Evolutionary conservation across 169 alveolate species (phyloP).

Genomic region (Cryptosporidium meleagridis): DNA sequence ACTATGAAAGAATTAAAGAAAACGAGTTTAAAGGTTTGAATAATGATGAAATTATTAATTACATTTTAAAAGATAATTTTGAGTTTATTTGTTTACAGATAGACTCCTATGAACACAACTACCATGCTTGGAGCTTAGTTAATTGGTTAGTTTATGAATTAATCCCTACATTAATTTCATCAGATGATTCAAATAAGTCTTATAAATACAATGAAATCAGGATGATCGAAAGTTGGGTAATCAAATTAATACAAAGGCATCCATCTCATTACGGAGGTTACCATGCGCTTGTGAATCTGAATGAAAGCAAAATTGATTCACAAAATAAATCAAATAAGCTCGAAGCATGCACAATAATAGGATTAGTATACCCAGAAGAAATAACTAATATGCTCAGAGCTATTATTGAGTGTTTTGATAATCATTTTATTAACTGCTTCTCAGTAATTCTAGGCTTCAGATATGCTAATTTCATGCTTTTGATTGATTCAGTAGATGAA

Average conservation of each 20-base stretch:
- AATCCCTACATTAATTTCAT: neutral
- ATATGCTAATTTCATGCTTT: conserved; percentile 12
- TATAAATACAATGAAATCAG: neutral
- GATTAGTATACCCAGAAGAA: conserved; percentile 3
- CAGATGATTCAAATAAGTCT: neutral
- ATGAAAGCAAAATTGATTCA: conserved; percentile 8
- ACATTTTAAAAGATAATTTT: neutral
- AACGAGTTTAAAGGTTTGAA: neutral
- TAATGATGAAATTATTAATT: neutral
- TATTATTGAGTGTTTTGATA: neutral
- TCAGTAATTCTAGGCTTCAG: conserved; percentile 37
- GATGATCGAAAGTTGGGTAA: conserved; percentile 11
- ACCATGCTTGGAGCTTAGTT: conserved; percentile 59
- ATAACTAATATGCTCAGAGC: neutral
- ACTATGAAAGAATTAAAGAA: neutral
- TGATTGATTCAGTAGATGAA: neutral
- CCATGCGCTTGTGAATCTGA: conserved; percentile 34
- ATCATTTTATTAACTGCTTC: neutral
- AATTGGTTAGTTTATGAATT: conserved; percentile 39
- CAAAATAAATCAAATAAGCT: neutral
- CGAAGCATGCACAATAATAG: neutral
- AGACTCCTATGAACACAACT: conserved; percentile 7
- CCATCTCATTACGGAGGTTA: conserved; percentile 68
- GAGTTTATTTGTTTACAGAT: conserved; percentile 22
- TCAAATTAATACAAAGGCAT: neutral